Conservation (phyloP, 495 filamentous ascomycete species). For the Paragyromitra xinjiangensis region DNA sequence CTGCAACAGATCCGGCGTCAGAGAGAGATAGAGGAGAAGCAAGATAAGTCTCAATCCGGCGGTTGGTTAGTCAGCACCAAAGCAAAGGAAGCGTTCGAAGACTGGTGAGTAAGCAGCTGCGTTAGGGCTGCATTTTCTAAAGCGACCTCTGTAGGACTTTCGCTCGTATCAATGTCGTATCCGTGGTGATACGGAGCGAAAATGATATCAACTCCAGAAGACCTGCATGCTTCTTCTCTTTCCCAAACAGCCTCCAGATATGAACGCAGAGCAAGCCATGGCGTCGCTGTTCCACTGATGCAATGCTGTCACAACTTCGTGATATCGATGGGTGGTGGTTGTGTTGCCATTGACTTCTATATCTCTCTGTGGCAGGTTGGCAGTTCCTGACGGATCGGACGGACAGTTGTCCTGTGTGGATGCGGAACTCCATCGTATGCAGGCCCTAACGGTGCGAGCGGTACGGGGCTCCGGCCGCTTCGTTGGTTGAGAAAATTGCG, state of each 20-base stretch:
- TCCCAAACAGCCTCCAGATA: neutral
- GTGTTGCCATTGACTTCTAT: neutral
- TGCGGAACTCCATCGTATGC: neutral
- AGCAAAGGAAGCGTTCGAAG: neutral
- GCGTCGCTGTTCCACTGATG: neutral
- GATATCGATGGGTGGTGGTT: neutral
- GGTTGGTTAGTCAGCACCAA: neutral
- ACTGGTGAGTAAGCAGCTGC: neutral
- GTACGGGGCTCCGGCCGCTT: conserved; percentile 3
- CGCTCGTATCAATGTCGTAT: neutral
- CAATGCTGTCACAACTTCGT: neutral
- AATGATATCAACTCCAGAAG: conserved; percentile 13
- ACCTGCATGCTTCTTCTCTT: neutral
- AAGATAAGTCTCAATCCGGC: neutral
- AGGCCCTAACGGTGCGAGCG: neutral
- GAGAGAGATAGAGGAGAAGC: neutral
- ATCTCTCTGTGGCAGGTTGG: neutral
- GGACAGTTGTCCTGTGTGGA: neutral
- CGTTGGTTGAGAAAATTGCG: neutral
- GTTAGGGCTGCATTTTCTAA: neutral
- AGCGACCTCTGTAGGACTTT: neutral
- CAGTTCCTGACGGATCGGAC: neutral
- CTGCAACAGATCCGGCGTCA: neutral
- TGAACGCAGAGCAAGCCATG: neutral
- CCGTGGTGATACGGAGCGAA: conserved; percentile 1